These are phyloP conservation scores for Diplodia corticola DNA, from an alignment of 2,329 filamentous ascomycete genomes.

Conservation along the genomic window DNA sequence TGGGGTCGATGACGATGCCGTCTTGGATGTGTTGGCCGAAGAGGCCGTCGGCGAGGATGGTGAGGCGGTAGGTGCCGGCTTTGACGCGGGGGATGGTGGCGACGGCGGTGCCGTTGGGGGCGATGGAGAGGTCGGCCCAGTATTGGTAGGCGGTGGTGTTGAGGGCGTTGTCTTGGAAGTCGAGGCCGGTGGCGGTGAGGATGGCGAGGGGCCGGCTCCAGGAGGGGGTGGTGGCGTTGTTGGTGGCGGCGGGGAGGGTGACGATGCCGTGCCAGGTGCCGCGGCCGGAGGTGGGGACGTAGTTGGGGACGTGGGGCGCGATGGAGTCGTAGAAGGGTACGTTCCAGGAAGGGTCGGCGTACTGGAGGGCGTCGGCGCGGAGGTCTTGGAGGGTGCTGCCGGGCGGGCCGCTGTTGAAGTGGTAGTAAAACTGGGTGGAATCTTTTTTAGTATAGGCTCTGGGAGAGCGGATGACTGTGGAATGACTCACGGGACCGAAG, in stretches of 20 bases:
- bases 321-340: slow-evolving; percentile 63
- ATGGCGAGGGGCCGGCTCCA: slow-evolving; percentile 54
- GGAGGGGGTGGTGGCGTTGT: slow-evolving; percentile 41
- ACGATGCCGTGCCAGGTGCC: slow-evolving; percentile 54
- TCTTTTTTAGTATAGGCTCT: neutral
- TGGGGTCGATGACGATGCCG: slow-evolving; percentile 47
- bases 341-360: slow-evolving; percentile 57
- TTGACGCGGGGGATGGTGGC: slow-evolving; percentile 56
- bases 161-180: slow-evolving; percentile 61
- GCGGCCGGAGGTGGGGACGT: slow-evolving; percentile 55
- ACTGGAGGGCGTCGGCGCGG: slow-evolving; percentile 55
- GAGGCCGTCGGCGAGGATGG: slow-evolving; percentile 62
- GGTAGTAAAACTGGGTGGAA: slow-evolving; percentile 39
- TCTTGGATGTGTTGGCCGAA: slow-evolving; percentile 63
- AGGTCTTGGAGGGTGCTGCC: slow-evolving; percentile 51
- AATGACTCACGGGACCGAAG: slow-evolving; percentile 58
- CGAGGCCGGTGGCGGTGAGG: slow-evolving; percentile 52
- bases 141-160: slow-evolving; percentile 62
- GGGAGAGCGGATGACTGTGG: no score
- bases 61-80: slow-evolving; percentile 61
- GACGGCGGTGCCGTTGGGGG: neutral
- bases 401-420: slow-evolving; percentile 60
- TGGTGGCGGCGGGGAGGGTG: slow-evolving; percentile 46
- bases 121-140: slow-evolving; percentile 51
- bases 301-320: slow-evolving; percentile 59